Evolutionary conservation across 2,329 filamentous ascomycete genomes (phyloP).

Genomic region (Diaporthe sp.): DNA sequence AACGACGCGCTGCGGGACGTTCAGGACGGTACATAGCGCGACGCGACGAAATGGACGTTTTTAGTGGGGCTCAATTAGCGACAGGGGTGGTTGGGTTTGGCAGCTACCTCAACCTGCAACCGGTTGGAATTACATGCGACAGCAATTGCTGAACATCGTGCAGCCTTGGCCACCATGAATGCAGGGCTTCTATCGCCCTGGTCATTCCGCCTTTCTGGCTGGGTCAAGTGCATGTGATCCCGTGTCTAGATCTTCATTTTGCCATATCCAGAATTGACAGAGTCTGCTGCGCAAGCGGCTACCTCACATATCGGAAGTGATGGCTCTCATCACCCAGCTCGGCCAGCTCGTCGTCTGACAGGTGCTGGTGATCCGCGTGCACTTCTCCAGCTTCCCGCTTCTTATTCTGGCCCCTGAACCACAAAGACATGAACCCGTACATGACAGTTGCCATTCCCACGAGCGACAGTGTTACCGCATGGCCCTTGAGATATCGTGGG

Average conservation of each 20-base stretch:
- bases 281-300: background rate
- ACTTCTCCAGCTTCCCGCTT: slow-evolving; percentile 51
- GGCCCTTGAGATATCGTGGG: slow-evolving; percentile 70
- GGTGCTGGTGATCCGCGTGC: slow-evolving; percentile 49
- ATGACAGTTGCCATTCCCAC: slow-evolving; percentile 64
- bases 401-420: slow-evolving; percentile 60
- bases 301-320: slow-evolving; percentile 57
- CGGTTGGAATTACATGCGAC: background rate
- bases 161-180: background rate
- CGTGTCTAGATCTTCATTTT: too few relatives aligned
- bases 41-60: slow-evolving; percentile 23
- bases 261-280: background rate
- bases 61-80: slow-evolving; percentile 5
- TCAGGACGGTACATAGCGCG: slow-evolving; percentile 22
- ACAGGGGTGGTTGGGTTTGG: background rate
- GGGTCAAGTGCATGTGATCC: background rate
- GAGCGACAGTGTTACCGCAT: slow-evolving; percentile 69
- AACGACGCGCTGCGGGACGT: slow-evolving; percentile 33
- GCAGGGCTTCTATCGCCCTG: background rate
- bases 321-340: slow-evolving; percentile 65
- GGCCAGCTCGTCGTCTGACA: slow-evolving; percentile 59
- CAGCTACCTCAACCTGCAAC: background rate
- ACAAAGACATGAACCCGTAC: slow-evolving; percentile 66
- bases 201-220: background rate
- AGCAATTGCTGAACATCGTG: background rate